Evolutionary conservation across 1,139 yeast genomes (phyloP).

Genomic region (Candida smagusa): DNA sequence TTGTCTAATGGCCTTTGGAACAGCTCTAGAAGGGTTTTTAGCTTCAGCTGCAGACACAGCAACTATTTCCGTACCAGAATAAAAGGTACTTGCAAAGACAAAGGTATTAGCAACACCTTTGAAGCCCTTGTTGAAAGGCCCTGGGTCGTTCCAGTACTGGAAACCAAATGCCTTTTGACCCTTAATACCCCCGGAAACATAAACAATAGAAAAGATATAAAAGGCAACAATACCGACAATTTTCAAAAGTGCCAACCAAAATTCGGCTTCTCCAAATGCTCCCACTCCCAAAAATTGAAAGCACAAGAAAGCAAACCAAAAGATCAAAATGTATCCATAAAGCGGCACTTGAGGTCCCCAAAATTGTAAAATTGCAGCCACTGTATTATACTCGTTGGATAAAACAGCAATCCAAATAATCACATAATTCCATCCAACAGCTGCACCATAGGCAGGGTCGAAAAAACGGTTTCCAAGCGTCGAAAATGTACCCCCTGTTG

Average conservation of each 20-base stretch:
- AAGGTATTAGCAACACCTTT: slow-evolving; percentile 66
- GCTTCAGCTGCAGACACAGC: slow-evolving; percentile 59
- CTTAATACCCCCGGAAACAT: slow-evolving; percentile 65
- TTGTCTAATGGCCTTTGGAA: slow-evolving; percentile 59
- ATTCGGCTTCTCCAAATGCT: slow-evolving; percentile 67
- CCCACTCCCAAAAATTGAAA: slow-evolving; percentile 57
- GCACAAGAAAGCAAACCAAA: slow-evolving; percentile 52
- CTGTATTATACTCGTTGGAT: slow-evolving; percentile 57
- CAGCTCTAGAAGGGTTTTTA: slow-evolving; percentile 51
- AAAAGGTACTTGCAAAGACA: slow-evolving; percentile 64
- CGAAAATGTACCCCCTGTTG: slow-evolving; percentile 54
- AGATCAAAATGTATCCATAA: slow-evolving; percentile 54
- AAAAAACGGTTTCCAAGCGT: slow-evolving; percentile 50
- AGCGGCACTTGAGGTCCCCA: slow-evolving; percentile 64
- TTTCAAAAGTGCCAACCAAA: slow-evolving; percentile 59
- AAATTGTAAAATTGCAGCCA: slow-evolving; percentile 49
- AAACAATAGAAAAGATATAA: slow-evolving; percentile 56
- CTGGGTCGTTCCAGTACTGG: slow-evolving; percentile 52
- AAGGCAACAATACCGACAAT: slow-evolving; percentile 54
- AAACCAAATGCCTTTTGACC: slow-evolving; percentile 51
- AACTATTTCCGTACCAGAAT: slow-evolving; percentile 56
- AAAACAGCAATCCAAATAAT: slow-evolving; percentile 61
- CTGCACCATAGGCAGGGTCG: slow-evolving; percentile 58
- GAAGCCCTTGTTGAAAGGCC: slow-evolving; percentile 33
- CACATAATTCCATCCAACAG: slow-evolving; percentile 62